These are phyloP conservation scores for Colletotrichum liriopes DNA, from an alignment of 2,329 filamentous ascomycete species.

Conservation along the genomic window DNA sequence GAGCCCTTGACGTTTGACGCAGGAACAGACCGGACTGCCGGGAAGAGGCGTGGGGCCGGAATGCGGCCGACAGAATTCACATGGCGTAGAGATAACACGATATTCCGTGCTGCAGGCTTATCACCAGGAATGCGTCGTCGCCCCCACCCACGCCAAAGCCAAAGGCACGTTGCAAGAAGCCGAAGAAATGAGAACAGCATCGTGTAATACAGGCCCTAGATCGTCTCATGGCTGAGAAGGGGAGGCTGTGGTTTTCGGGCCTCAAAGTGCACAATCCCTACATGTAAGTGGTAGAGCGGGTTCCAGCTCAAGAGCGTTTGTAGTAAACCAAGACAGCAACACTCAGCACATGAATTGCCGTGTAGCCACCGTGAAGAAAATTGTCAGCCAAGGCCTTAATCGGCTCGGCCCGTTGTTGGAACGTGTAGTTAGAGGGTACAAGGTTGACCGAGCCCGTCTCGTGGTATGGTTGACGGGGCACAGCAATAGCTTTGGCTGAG, in stretches of 20 bases:
- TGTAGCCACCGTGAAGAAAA: background rate
- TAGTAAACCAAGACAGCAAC: too few relatives aligned
- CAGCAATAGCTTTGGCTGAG: background rate
- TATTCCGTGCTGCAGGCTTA: background rate
- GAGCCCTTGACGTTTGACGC: too few relatives aligned
- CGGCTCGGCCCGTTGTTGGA: background rate
- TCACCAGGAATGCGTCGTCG: too few relatives aligned
- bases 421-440: too few relatives aligned
- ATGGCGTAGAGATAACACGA: background rate
- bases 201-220: background rate
- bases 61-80: background rate
- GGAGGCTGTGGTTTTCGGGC: background rate
- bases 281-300: background rate
- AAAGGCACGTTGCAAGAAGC: background rate
- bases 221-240: background rate
- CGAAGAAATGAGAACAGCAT: background rate
- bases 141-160: too few relatives aligned
- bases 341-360: background rate
- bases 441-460: background rate
- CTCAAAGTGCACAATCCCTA: background rate
- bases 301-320: background rate
- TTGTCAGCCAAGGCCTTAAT: background rate
- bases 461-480: background rate
- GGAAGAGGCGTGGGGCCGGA: background rate
- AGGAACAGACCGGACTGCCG: too few relatives aligned